A percentile compares a stretch with the other conserved stretches of the same genome.
Evolutionary conservation across 2,329 filamentous ascomycete species (phyloP).

Genomic region (Pseudofabraea citricarpa): DNA sequence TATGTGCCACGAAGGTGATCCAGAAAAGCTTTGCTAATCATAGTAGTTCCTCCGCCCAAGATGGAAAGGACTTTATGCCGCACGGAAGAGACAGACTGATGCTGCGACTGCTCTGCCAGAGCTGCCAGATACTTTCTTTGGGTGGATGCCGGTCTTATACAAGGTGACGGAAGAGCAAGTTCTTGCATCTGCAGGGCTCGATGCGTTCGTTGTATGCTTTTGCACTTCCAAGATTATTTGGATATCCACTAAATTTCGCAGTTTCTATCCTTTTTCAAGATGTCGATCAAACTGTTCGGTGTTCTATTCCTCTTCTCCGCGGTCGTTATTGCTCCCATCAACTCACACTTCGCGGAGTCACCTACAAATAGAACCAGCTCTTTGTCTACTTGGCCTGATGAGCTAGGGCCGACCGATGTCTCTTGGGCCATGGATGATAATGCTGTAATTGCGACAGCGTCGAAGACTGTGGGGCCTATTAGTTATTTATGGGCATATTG

Average conservation of each 20-base stretch:
- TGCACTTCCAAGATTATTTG: neutral
- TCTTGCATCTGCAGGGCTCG: conserved; percentile 81
- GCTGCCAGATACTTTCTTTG: conserved; percentile 79
- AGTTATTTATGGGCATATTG: conserved; percentile 87
- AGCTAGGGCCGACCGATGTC: conserved; percentile 26
- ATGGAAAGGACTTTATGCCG: conserved; percentile 89
- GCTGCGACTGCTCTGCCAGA: conserved; percentile 60
- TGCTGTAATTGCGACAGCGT: neutral
- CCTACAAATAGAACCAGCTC: conserved; percentile 11
- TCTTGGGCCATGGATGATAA: neutral
- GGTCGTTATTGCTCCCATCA: conserved; percentile 79
- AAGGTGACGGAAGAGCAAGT: conserved; percentile 85
- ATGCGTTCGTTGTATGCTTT: conserved; percentile 77
- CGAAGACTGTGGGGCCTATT: conserved; percentile 12
- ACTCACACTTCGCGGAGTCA: conserved; percentile 55
- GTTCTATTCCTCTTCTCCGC: conserved; percentile 78
- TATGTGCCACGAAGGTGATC: too few relatives aligned
- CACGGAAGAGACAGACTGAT: conserved; percentile 72
- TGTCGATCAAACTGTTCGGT: conserved; percentile 80
- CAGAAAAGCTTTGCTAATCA: too few relatives aligned
- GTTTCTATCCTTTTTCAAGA: conserved; percentile 94
- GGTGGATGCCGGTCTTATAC: conserved; percentile 88
- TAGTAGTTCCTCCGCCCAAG: conserved; percentile 80
- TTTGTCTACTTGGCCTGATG: neutral
- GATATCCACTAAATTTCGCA: conserved; percentile 25